A percentile compares a stretch with the other conserved stretches of the same genome.
phyloP scores from a whole-genome alignment of 2,329 filamentous ascomycete species.

The Stagonosporopsis vannaccii region DNA sequence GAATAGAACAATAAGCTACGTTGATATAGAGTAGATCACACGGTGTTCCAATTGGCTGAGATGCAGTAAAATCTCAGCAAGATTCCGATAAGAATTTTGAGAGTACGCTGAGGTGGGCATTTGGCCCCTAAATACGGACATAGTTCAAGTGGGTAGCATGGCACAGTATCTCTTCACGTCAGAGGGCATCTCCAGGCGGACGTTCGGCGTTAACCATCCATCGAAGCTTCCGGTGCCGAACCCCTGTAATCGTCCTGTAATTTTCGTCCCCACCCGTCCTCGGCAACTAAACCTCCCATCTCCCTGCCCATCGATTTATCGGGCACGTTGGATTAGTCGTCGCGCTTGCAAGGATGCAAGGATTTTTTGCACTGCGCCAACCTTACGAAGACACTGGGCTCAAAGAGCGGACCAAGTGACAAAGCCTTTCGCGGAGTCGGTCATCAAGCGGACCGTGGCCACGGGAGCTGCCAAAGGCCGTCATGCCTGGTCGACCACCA shows the following conservation, averaged over 20 bases:
- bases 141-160: conserved; percentile 42
- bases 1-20: conserved; percentile 5
- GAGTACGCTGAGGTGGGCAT: conserved; percentile 29
- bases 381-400: conserved; percentile 47
- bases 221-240: conserved; percentile 8
- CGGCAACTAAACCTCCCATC: conserved; percentile 38
- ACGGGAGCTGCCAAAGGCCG: conserved; percentile 26
- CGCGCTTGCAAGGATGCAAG: conserved; percentile 39
- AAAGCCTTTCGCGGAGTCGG: conserved; percentile 45
- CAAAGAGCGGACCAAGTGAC: conserved; percentile 35
- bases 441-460: conserved; percentile 38
- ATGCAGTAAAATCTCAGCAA: conserved; percentile 12
- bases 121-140: conserved; percentile 39
- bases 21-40: conserved; percentile 1
- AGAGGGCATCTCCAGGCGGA: conserved; percentile 47
- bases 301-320: conserved; percentile 41
- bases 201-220: conserved; percentile 36
- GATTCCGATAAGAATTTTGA: conserved; percentile 12
- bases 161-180: conserved; percentile 51
- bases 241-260: conserved; percentile 31
- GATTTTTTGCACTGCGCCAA: conserved; percentile 45
- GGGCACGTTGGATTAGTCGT: conserved; percentile 46
- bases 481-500: conserved; percentile 24
- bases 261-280: conserved; percentile 33
- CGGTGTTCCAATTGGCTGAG: conserved; percentile 9